Evolutionary conservation across 2,329 filamentous ascomycete genomes (phyloP), one percentile per base, ranked within the genome.

Genomic region (Rutstroemia sp.): DNA sequence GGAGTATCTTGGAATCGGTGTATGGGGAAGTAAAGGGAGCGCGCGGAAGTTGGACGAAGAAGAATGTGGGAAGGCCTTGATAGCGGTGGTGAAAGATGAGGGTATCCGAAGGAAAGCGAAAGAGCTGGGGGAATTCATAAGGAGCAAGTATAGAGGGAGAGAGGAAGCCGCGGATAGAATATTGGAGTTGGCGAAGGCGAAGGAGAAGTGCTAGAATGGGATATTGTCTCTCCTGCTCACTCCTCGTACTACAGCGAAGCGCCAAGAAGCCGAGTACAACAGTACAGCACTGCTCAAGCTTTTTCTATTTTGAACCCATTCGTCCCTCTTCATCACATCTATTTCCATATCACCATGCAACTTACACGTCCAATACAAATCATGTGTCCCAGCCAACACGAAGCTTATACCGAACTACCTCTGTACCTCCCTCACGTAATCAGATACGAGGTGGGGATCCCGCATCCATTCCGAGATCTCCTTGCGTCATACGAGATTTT

Each of bases 1-100:
- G 0, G 75, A 78, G 61, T 72, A 68, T 50, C 61, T 75, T 0
- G 72, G 72, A 0, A 68, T 78, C 10, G 76, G 76, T 1, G 23
- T 58, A 4, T 56, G 48, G 38, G 53, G 48, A n/a, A 56, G 53
- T 19, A 51, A n/a, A 7, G 14, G 7, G 2, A 25, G 6, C 14
- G 53, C 38, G n/a, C 37, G 39, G 2, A 16, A 30, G 27, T 19
- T 56, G 23, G 46, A 51, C 7, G 46, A 16, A 16, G 27, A 37
- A 3, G 53, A 56, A 12, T 25, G 25, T 2, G 53, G 47, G 21
- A 37, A 37, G 4, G 53, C 48, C 1, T 38, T 56, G 14, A 38
- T 56, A 5, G 17, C 2, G 7, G 48, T 34, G 6, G 30, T 39
- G 7, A 23, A 19, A 7, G 48, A 56, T 4, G 8, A 25, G 8